Evolutionary conservation across 2,329 filamentous ascomycete species (phyloP).

Genomic region (Fonsecaea erecta): DNA sequence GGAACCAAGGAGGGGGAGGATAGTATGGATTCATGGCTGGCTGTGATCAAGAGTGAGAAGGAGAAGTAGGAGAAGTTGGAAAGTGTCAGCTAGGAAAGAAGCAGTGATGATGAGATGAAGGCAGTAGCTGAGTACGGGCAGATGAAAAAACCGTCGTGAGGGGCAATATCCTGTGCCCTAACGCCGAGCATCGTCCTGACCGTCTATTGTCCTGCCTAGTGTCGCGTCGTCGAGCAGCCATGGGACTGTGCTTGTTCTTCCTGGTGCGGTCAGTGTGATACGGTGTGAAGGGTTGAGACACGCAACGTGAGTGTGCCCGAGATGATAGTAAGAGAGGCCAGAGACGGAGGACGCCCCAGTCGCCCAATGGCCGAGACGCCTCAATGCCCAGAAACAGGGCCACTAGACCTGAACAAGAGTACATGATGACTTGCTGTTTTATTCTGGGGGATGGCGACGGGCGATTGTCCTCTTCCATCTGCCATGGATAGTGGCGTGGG

Average conservation of each 20-base stretch:
- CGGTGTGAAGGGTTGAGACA: background rate
- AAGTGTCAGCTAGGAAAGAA: background rate
- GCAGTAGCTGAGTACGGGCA: background rate
- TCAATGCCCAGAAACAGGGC: background rate
- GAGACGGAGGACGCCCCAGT: background rate
- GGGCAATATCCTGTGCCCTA: background rate
- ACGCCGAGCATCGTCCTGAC: background rate
- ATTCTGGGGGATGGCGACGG: background rate
- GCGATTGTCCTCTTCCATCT: background rate
- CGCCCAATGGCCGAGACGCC: background rate
- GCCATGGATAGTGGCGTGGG: background rate
- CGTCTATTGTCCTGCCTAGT: background rate
- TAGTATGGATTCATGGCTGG: background rate
- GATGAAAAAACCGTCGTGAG: background rate
- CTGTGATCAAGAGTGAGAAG: background rate
- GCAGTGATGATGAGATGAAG: background rate
- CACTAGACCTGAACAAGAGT: background rate
- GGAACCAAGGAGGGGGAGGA: background rate
- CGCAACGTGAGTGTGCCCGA: background rate
- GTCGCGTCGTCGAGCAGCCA: conserved; percentile 1
- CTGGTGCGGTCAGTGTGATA: background rate
- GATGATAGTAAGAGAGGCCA: background rate
- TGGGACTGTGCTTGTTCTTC: background rate
- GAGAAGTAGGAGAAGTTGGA: background rate
- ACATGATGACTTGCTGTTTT: background rate